Conservation (phyloP, 164 flowering plant genomes). For the Umbellularia californica region DNA sequence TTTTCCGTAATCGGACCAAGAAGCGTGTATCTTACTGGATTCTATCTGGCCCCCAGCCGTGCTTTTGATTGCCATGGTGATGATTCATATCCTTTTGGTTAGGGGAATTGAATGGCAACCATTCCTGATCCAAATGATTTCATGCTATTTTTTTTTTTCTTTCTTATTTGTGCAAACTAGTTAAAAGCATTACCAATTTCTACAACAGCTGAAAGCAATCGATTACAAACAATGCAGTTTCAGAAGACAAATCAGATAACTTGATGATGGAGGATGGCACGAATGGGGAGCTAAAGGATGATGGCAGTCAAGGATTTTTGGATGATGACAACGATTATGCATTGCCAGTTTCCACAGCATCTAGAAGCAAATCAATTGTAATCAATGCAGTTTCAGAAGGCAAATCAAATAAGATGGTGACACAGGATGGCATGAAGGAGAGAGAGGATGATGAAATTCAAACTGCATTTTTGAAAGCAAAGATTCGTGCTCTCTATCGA, state of each 20-base stretch:
- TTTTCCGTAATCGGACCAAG: constrained; percentile 76
- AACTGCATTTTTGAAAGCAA: constrained; percentile 33
- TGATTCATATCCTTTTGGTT: constrained; percentile 55
- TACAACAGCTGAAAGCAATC: too few species aligned
- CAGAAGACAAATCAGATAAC: constrained; percentile 23
- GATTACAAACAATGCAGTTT: too few species aligned
- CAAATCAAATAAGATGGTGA: constrained; percentile 19
- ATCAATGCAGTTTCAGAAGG: constrained; percentile 6
- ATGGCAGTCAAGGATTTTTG: constrained; percentile 3
- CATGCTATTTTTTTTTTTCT: not conserved
- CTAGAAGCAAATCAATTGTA: too few species aligned
- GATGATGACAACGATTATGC: too few species aligned
- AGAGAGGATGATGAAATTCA: constrained; percentile 10
- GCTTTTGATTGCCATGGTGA: constrained; percentile 15
- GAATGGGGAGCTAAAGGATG: constrained; percentile 24
- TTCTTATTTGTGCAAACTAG: not conserved
- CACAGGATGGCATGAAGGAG: constrained; percentile 26
- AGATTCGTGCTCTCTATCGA: constrained; percentile 26
- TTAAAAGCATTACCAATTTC: too few species aligned
- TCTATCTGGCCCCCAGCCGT: constrained; percentile 18
- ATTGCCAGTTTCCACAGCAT: too few species aligned
- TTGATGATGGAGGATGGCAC: constrained; percentile 24
- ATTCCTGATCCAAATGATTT: not conserved
- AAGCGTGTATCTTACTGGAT: constrained; percentile 83
- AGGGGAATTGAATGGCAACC: not conserved